Conservation (phyloP, 176 grass and related monocot genomes). For the Avena atlantica region DNA sequence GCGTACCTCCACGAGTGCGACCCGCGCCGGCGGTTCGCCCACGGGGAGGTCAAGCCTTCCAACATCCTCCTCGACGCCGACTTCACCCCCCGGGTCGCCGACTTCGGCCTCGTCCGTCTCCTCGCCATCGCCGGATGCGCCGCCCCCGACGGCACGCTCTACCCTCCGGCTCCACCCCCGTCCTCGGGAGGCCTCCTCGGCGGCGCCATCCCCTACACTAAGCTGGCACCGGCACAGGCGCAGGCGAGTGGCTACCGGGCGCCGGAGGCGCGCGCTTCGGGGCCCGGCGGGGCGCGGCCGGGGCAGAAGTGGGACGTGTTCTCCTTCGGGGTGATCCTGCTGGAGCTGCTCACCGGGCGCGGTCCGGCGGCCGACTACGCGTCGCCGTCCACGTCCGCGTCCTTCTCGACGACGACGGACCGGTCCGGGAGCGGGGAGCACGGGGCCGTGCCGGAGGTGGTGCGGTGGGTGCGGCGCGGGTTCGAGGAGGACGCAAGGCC, state of each 20-base stretch:
- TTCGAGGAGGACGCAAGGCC: constrained; percentile 65
- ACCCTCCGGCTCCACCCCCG: not conserved
- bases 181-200: constrained; percentile 40
- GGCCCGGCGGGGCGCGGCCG: not conserved
- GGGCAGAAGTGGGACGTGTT: constrained; percentile 91
- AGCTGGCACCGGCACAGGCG: not conserved
- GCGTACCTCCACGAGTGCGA: constrained; percentile 82
- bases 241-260: constrained; percentile 53
- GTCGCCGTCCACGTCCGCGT: constrained; percentile 57
- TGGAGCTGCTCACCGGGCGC: constrained; percentile 73
- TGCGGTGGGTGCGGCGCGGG: constrained; percentile 75
- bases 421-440: constrained; percentile 55
- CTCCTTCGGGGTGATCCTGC: constrained; percentile 69
- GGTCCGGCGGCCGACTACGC: constrained; percentile 56
- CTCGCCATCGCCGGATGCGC: constrained; percentile 57
- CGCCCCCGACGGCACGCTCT: not conserved
- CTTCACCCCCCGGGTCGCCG: constrained; percentile 63
- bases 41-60: constrained; percentile 89
- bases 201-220: constrained; percentile 50
- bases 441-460: constrained; percentile 58
- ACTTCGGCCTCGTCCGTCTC: constrained; percentile 83
- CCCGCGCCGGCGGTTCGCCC: constrained; percentile 68
- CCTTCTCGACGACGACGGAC: constrained; percentile 49
- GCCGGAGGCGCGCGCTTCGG: constrained; percentile 53
- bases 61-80: constrained; percentile 93